These are phyloP conservation scores for Psilocybe sp. DNA, from an alignment of 768 basidiomycete genomes.

Conservation along the genomic window DNA sequence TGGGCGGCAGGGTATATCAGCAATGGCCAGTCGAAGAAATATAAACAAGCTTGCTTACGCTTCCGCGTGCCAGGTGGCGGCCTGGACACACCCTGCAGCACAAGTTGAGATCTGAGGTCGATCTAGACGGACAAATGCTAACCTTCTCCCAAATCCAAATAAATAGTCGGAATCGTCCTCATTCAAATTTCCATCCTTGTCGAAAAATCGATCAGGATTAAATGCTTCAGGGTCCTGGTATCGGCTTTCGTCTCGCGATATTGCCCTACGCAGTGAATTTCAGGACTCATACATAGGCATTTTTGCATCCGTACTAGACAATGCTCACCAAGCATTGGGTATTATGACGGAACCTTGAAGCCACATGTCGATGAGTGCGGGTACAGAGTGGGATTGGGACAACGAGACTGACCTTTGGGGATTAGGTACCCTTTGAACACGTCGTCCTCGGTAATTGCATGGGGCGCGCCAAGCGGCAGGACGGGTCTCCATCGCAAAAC, in stretches of 20 bases:
- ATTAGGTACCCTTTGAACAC: too few relatives aligned
- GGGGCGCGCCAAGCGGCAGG: conserved; percentile 24
- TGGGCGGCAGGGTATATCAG: too few relatives aligned
- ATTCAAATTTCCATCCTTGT: conserved; percentile 14
- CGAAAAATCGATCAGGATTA: conserved; percentile 24
- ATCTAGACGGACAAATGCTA: too few relatives aligned
- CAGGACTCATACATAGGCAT: neutral
- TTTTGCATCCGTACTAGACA: neutral
- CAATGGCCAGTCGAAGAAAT: too few relatives aligned
- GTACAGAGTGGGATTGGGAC: conserved; percentile 1
- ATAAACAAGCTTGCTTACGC: too few relatives aligned
- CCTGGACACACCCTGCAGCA: too few relatives aligned
- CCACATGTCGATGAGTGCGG: conserved; percentile 20
- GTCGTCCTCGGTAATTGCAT: too few relatives aligned
- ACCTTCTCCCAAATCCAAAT: too few relatives aligned
- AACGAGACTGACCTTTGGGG: too few relatives aligned
- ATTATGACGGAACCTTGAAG: neutral
- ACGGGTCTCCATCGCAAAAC: conserved; percentile 32
- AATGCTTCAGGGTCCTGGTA: conserved; percentile 31
- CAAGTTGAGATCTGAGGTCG: too few relatives aligned
- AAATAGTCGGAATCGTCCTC: too few relatives aligned
- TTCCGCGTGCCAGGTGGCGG: too few relatives aligned
- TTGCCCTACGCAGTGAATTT: conserved; percentile 14
- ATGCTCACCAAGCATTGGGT: neutral
- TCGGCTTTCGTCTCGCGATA: conserved; percentile 27